Evolutionary conservation across 139 green algal species (phyloP).

Genomic region (Parachlorella kessleri): DNA sequence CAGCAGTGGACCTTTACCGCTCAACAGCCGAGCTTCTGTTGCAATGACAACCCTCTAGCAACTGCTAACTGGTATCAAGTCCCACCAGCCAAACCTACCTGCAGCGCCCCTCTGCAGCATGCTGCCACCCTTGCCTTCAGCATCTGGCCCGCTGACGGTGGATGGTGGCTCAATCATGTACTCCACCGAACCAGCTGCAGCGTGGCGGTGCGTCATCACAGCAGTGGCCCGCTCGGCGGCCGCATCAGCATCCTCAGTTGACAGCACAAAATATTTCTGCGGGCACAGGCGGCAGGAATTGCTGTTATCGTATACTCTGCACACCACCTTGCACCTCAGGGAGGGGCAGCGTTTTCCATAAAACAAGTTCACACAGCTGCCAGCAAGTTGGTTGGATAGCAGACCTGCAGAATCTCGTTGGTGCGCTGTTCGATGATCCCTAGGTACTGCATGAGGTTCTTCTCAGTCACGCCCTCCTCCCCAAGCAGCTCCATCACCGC

Average conservation of each 20-base stretch:
- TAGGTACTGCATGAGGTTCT: conserved; percentile 86
- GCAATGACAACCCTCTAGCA: too few species aligned
- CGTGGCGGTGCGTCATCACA: neutral
- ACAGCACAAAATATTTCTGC: conserved; percentile 38
- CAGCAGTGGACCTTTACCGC: too few species aligned
- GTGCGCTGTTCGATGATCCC: conserved; percentile 90
- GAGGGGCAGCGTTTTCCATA: too few species aligned
- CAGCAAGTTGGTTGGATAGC: neutral
- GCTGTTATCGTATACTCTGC: too few species aligned
- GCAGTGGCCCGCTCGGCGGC: neutral
- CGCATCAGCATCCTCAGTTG: neutral
- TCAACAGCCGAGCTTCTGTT: too few species aligned
- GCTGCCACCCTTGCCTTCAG: neutral
- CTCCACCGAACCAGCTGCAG: neutral
- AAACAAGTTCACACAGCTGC: too few species aligned
- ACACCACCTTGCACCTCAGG: too few species aligned
- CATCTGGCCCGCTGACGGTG: neutral
- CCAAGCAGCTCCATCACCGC: conserved; percentile 68
- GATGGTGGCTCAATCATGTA: conserved; percentile 19
- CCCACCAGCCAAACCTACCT: too few species aligned
- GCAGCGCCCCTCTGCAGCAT: too few species aligned
- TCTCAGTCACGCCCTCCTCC: conserved; percentile 66
- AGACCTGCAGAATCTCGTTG: conserved; percentile 74
- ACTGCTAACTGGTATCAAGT: too few species aligned
- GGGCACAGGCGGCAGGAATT: neutral